Evolutionary conservation across 306 rosid genomes (phyloP).

Genomic region (Corylus heterophylla): DNA sequence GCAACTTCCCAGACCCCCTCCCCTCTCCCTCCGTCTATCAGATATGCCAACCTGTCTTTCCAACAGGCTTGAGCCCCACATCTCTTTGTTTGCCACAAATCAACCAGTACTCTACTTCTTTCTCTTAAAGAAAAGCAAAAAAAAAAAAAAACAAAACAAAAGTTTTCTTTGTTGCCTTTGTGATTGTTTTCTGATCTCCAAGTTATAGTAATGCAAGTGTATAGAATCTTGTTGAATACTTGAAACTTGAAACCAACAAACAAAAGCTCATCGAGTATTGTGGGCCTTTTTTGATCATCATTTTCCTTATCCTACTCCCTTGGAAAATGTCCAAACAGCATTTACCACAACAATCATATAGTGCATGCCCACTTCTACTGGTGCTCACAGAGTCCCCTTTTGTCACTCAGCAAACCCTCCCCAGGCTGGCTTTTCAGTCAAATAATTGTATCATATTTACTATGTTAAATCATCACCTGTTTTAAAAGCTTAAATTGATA

Average conservation of each 20-base stretch:
- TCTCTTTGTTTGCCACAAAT: slow-evolving; percentile 13
- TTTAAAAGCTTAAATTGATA: no score
- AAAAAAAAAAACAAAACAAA: neutral
- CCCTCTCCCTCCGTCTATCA: neutral
- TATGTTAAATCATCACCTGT: no score
- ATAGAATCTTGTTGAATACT: slow-evolving; percentile 8
- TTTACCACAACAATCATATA: neutral
- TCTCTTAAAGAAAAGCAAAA: slow-evolving; percentile 26
- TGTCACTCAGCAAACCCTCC: neutral
- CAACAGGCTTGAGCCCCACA: slow-evolving; percentile 42
- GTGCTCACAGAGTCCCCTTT: neutral
- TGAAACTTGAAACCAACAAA: slow-evolving; percentile 16
- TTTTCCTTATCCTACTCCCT: slow-evolving; percentile 8
- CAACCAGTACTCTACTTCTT: neutral
- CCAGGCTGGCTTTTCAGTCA: neutral
- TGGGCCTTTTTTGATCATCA: neutral
- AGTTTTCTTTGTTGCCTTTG: slow-evolving; percentile 9
- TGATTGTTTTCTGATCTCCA: neutral
- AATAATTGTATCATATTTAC: neutral
- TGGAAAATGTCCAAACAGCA: neutral
- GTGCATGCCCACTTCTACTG: neutral
- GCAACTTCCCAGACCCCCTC: slow-evolving; percentile 29
- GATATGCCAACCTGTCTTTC: slow-evolving; percentile 52
- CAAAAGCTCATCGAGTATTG: slow-evolving; percentile 6
- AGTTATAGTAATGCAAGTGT: slow-evolving; percentile 18